These are phyloP conservation scores for Myxozyma vanderwaltii DNA, from an alignment of 805 yeast species.

Conservation along the genomic window DNA sequence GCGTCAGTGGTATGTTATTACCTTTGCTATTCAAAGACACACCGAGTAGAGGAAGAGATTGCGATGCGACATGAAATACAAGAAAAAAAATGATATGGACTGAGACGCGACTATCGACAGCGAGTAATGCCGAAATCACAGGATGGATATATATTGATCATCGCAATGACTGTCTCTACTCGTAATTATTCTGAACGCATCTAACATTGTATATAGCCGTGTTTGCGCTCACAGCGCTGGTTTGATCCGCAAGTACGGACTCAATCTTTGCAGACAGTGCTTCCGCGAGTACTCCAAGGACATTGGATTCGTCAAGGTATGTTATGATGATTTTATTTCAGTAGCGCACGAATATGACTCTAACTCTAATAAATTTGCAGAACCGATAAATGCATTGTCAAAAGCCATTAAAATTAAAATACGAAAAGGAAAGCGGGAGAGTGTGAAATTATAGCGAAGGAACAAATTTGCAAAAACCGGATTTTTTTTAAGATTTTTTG, in stretches of 20 bases:
- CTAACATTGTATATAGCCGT: slow-evolving; percentile 55
- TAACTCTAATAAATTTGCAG: not conserved
- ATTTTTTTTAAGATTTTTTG: not conserved
- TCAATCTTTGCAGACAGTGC: slow-evolving; percentile 99
- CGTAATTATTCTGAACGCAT: too few relatives aligned
- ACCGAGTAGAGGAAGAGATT: not conserved
- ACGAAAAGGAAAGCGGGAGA: not conserved
- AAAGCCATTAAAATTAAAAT: not conserved
- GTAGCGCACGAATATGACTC: too few relatives aligned
- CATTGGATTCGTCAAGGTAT: slow-evolving; percentile 93
- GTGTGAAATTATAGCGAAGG: too few relatives aligned
- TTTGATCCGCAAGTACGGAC: slow-evolving; percentile 98
- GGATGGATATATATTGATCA: too few relatives aligned
- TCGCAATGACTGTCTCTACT: too few relatives aligned
- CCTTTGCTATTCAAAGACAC: not conserved
- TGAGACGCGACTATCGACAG: not conserved
- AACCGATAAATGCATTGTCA: slow-evolving; percentile 24
- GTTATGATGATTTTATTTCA: too few relatives aligned
- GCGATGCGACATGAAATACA: not conserved
- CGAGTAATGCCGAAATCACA: too few relatives aligned
- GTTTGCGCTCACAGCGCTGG: slow-evolving; percentile 97
- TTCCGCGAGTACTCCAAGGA: slow-evolving; percentile 99
- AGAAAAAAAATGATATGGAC: too few relatives aligned
- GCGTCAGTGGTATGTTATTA: slow-evolving; percentile 72
- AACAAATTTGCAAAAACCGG: too few relatives aligned